Conservation (phyloP, 164 flowering plant genomes). For the Vitis rotundifolia region DNA sequence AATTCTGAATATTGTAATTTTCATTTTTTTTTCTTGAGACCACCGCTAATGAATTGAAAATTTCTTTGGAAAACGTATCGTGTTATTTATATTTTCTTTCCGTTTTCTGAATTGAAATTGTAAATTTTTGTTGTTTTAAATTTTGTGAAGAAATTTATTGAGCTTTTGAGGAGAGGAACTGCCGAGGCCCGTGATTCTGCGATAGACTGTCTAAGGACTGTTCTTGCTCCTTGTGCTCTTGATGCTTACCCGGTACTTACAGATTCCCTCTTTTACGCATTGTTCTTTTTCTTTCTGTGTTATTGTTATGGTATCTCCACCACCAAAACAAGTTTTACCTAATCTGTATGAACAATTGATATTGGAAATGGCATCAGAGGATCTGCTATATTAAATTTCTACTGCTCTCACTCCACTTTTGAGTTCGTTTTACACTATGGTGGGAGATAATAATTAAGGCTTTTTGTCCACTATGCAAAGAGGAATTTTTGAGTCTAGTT, state of each 20-base stretch:
- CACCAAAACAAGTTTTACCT: neutral
- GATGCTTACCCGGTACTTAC: conserved; percentile 88
- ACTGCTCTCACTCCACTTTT: no score
- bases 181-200: conserved; percentile 71
- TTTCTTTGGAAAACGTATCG: no score
- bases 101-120: neutral
- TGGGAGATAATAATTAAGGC: no score
- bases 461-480: no score
- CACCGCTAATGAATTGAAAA: no score
- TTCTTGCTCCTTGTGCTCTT: conserved; percentile 94
- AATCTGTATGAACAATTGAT: no score
- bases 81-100: conserved; percentile 2
- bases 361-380: no score
- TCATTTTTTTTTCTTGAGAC: no score
- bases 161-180: conserved; percentile 89
- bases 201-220: conserved; percentile 63
- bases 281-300: neutral
- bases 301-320: neutral
- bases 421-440: no score
- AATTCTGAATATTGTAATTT: neutral
- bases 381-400: no score
- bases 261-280: neutral
- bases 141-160: conserved; percentile 77
- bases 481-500: no score
- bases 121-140: neutral